Conservation (phyloP, 108 stramenopile genomes). For the Cyclotella choctawhatcheeana region DNA sequence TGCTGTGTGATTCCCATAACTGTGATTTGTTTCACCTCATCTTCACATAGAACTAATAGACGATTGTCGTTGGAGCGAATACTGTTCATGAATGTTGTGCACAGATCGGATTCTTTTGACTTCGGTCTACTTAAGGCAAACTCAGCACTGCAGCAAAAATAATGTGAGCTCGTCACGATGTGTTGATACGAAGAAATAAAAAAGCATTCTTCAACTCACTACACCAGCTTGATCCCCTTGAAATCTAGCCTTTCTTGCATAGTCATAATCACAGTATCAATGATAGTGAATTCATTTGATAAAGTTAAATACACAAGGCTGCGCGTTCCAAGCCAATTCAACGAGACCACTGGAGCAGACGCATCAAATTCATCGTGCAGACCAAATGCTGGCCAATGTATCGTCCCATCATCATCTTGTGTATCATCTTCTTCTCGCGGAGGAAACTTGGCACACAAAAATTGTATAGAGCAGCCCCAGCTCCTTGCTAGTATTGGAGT, state of each 20-base stretch:
- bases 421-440: constrained; percentile 34
- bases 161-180: neutral
- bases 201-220: constrained; percentile 13
- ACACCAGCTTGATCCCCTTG: constrained; percentile 75
- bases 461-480: constrained; percentile 87
- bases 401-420: constrained; percentile 26
- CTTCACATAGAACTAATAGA: constrained; percentile 73
- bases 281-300: constrained; percentile 74
- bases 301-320: constrained; percentile 73
- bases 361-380: constrained; percentile 83
- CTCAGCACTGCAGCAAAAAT: constrained; percentile 64
- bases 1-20: constrained; percentile 64
- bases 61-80: constrained; percentile 77
- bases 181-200: neutral
- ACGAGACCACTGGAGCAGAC: constrained; percentile 76
- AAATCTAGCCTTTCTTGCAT: constrained; percentile 86
- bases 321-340: constrained; percentile 85
- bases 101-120: constrained; percentile 10
- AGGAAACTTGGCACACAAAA: constrained; percentile 75
- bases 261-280: constrained; percentile 91
- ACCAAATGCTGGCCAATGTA: constrained; percentile 85
- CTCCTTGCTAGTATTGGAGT: constrained; percentile 84
- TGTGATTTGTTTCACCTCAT: constrained; percentile 70
- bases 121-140: constrained; percentile 67
- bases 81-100: constrained; percentile 81